phyloP scores from a whole-genome alignment of 31 red algal species.

The Asparagopsis taxiformis region DNA sequence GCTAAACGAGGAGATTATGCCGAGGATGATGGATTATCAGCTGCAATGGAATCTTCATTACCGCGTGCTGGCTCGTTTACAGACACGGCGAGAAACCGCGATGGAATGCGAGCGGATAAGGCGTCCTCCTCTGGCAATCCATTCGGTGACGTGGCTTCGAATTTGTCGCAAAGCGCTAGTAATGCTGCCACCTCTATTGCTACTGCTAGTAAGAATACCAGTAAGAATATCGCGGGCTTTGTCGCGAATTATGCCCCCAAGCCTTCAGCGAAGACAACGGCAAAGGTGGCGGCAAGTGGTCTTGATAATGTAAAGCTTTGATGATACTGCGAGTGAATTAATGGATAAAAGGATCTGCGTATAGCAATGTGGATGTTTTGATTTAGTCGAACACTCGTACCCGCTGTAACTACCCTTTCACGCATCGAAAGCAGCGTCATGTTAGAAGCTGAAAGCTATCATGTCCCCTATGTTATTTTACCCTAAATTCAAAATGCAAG shows the following conservation, averaged over 20 bases:
- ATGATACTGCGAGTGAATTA: no score
- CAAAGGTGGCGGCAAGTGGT: neutral
- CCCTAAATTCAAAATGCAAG: no score
- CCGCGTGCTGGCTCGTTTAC: neutral
- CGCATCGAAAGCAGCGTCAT: no score
- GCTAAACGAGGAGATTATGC: constrained; percentile 41
- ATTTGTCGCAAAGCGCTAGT: constrained; percentile 15
- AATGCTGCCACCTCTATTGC: constrained; percentile 10
- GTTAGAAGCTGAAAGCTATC: no score
- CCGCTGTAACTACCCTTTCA: no score
- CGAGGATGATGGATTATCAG: constrained; percentile 23
- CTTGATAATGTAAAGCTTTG: constrained; percentile 3
- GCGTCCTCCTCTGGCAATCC: constrained; percentile 5
- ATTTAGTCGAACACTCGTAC: no score
- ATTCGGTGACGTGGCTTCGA: constrained; percentile 5
- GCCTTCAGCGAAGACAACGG: constrained; percentile 6
- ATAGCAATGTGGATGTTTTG: no score
- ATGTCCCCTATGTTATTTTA: no score
- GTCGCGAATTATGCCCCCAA: constrained; percentile 5
- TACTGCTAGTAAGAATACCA: constrained; percentile 19
- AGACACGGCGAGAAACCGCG: neutral
- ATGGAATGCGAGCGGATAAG: constrained; percentile 3
- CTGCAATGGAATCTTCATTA: constrained; percentile 1
- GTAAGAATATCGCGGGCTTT: constrained; percentile 14
- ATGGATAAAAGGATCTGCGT: no score